Evolutionary conservation across 495 filamentous ascomycete genomes (phyloP).

Genomic region (Aspergillus homomorphus): DNA sequence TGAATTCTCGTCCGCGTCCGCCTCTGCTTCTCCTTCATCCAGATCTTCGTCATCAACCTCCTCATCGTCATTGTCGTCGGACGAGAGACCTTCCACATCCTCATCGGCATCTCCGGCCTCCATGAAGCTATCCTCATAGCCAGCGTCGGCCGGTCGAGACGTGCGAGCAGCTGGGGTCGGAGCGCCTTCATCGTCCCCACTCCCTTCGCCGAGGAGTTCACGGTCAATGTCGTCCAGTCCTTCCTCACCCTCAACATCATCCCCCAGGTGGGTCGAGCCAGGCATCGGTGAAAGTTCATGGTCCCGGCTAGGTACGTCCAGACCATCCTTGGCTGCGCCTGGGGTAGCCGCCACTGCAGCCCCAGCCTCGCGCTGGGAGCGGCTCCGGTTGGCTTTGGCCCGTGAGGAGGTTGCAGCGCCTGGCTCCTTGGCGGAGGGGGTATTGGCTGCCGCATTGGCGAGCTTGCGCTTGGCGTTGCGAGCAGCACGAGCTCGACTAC

Average conservation of each 20-base stretch:
- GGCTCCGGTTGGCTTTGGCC: constrained; percentile 31
- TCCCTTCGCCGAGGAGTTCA: constrained; percentile 48
- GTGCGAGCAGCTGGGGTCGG: constrained; percentile 16
- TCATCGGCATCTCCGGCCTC: constrained; percentile 33
- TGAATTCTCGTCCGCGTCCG: constrained; percentile 40
- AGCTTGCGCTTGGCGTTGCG: constrained; percentile 40
- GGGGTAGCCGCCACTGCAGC: constrained; percentile 13
- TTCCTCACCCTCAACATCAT: constrained; percentile 39
- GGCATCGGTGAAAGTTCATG: constrained; percentile 20
- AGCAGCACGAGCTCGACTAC: constrained; percentile 25
- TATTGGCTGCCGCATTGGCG: constrained; percentile 23
- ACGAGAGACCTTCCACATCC: constrained; percentile 22
- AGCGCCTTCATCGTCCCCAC: constrained; percentile 41
- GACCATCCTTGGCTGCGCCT: constrained; percentile 18
- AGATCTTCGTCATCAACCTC: constrained; percentile 38
- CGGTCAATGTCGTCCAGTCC: constrained; percentile 51
- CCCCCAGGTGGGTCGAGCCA: constrained; percentile 17
- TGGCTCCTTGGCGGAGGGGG: constrained; percentile 26
- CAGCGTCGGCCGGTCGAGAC: constrained; percentile 18
- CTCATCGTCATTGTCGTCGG: constrained; percentile 31
- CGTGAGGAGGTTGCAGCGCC: constrained; percentile 20
- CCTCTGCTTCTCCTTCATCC: constrained; percentile 27
- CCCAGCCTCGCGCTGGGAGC: constrained; percentile 21
- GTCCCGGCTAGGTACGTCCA: constrained; percentile 24
- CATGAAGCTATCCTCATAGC: constrained; percentile 30